Conservation (phyloP, 495 filamentous ascomycete species). For the Aspergillus mulundensis region DNA sequence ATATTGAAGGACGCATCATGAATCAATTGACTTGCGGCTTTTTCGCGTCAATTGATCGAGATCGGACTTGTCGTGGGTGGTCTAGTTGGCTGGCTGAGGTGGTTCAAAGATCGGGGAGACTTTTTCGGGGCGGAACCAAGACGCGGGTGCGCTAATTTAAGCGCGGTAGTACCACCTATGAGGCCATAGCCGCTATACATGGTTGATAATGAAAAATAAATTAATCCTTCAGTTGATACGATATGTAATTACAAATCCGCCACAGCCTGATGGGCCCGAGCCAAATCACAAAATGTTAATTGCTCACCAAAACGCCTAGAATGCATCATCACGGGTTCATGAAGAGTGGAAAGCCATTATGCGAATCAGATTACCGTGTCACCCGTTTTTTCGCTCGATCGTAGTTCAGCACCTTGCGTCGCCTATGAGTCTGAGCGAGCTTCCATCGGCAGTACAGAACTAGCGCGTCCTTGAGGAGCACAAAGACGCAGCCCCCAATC, state of each 20-base stretch:
- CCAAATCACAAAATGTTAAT: not conserved
- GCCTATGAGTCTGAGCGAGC: conserved; percentile 62
- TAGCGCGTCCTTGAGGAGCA: conserved; percentile 71
- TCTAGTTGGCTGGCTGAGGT: conserved; percentile 8
- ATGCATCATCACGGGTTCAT: conserved; percentile 18
- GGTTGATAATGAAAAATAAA: not conserved
- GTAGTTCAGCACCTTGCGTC: conserved; percentile 65
- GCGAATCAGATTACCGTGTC: conserved; percentile 8
- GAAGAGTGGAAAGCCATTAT: not conserved
- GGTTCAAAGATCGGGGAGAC: conserved; percentile 1
- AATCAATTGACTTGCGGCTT: conserved; percentile 4
- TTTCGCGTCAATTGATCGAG: conserved; percentile 3
- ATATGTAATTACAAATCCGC: not conserved
- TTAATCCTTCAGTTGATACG: too few relatives aligned
- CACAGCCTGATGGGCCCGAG: not conserved
- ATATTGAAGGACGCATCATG: conserved; percentile 35
- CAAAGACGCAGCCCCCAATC: conserved; percentile 73
- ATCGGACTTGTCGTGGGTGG: conserved; percentile 11
- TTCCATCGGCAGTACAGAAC: conserved; percentile 72
- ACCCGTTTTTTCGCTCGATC: conserved; percentile 40
- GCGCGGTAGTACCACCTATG: conserved; percentile 1
- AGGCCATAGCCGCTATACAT: too few relatives aligned
- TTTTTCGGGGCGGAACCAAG: conserved; percentile 26
- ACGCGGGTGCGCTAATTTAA: conserved; percentile 28
- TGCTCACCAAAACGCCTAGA: conserved; percentile 11